Conservation (phyloP, 306 rosid genomes). For the Rosa chinensis region DNA sequence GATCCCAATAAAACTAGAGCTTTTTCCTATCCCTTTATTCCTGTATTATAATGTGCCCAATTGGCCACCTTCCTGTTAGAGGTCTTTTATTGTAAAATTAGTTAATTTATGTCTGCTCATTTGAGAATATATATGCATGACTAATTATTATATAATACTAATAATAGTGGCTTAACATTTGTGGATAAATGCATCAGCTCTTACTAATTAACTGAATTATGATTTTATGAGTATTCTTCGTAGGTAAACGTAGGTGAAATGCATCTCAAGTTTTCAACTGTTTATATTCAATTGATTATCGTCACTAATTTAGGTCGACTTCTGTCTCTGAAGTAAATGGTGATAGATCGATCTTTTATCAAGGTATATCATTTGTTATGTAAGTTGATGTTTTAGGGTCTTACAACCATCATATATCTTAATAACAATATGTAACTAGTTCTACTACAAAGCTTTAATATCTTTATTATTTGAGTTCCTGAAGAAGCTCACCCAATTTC, state of each 20-base stretch:
- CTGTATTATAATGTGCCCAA: not conserved
- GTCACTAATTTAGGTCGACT: too few relatives aligned
- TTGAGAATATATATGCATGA: not conserved
- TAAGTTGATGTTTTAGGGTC: too few relatives aligned
- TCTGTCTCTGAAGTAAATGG: too few relatives aligned
- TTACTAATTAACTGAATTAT: not conserved
- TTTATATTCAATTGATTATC: too few relatives aligned
- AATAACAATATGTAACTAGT: not conserved
- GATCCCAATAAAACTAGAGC: slow-evolving; percentile 15
- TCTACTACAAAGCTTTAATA: not conserved
- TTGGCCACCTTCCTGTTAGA: not conserved
- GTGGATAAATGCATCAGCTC: not conserved
- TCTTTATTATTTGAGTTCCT: not conserved
- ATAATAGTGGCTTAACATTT: not conserved
- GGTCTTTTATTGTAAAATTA: not conserved
- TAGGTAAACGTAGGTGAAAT: not conserved
- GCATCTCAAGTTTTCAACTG: not conserved
- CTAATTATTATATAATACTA: not conserved
- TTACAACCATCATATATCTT: not conserved
- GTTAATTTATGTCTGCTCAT: not conserved
- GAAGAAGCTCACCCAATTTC: not conserved
- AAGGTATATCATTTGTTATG: not conserved
- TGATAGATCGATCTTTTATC: not conserved
- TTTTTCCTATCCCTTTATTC: not conserved
- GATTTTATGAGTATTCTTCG: too few relatives aligned